phyloP scores from a whole-genome alignment of 257 asterid species.

The Thymus mandschuricus region DNA sequence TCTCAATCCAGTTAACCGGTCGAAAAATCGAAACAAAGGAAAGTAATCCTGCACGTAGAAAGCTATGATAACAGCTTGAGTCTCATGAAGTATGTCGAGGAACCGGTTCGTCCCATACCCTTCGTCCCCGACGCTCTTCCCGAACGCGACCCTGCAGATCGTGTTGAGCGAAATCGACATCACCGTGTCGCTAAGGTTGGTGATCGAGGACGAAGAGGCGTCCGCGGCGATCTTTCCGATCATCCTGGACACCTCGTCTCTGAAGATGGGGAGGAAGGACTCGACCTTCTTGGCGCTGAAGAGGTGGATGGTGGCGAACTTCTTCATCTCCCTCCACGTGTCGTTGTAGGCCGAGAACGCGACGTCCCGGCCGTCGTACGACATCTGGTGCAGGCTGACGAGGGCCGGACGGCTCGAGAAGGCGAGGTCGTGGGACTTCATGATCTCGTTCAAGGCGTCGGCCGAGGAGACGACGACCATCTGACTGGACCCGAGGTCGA shows the following conservation, averaged over 20 bases:
- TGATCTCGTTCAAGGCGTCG: constrained; percentile 6
- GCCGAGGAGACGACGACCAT: constrained; percentile 29
- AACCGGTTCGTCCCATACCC: constrained; percentile 28
- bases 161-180: background rate
- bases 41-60: constrained; percentile 36
- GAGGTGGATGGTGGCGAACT: constrained; percentile 19
- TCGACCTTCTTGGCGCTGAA: constrained; percentile 14
- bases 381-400: constrained; percentile 15
- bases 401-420: constrained; percentile 35
- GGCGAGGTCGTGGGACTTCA: constrained; percentile 29
- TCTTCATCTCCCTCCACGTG: constrained; percentile 34
- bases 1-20: constrained; percentile 30
- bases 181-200: constrained; percentile 25
- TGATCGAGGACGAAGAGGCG: background rate
- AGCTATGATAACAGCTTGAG: constrained; percentile 14
- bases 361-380: constrained; percentile 34
- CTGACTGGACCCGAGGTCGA: constrained; percentile 23
- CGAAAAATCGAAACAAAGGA: constrained; percentile 40
- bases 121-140: constrained; percentile 28
- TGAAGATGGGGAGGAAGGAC: constrained; percentile 21
- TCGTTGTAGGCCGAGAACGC: constrained; percentile 17
- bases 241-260: constrained; percentile 26
- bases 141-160: constrained; percentile 28
- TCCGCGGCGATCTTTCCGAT: constrained; percentile 2
- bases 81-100: constrained; percentile 13